Evolutionary conservation across 192 early-diverging fungal genomes (phyloP).

Genomic region (Coemansia reversa): DNA sequence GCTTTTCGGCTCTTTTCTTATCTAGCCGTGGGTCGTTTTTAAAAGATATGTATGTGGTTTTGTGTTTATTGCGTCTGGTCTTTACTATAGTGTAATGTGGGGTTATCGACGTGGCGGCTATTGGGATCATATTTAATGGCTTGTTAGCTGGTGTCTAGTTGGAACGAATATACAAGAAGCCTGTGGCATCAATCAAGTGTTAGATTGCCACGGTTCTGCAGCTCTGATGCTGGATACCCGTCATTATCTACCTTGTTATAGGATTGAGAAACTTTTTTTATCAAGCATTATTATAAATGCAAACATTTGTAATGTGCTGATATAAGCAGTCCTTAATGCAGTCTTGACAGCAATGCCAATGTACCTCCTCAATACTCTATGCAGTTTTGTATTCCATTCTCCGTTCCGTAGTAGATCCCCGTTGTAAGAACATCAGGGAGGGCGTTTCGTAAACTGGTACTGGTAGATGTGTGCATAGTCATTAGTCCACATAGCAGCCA

Average conservation of each 20-base stretch:
- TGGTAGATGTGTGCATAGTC: background rate
- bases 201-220: background rate
- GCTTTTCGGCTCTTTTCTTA: background rate
- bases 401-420: background rate
- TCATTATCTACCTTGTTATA: background rate
- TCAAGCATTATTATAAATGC: constrained; percentile 9
- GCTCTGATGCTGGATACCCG: background rate
- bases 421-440: background rate
- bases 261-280: background rate
- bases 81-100: background rate
- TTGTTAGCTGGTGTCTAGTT: background rate
- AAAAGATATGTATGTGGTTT: background rate
- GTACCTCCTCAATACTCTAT: background rate
- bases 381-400: background rate
- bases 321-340: background rate
- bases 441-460: background rate
- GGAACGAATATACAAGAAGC: too few species aligned
- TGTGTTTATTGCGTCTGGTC: background rate
- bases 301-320: background rate
- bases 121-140: background rate
- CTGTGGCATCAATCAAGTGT: background rate
- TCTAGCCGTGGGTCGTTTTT: background rate
- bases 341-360: constrained; percentile 6
- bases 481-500: background rate
- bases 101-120: too few species aligned